Percentiles rank a stretch among this genome's conserved stretches.
Conservation (phyloP, 306 rosid genomes). For the Pachyrhizus erosus region DNA sequence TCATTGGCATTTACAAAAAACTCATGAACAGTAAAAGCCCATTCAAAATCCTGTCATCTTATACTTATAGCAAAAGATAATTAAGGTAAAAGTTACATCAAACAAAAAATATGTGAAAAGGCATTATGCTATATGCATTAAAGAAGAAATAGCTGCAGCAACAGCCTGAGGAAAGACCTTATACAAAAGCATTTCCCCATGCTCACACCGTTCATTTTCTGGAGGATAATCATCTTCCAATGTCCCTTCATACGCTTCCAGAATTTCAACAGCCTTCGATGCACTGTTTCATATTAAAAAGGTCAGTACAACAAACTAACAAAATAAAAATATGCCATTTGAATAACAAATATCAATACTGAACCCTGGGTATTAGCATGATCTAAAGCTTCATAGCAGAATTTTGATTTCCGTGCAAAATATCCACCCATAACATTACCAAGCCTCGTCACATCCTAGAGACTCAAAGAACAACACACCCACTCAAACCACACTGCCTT, state of each 20-base stretch:
- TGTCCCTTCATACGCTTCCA: constrained; percentile 98
- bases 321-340: constrained; percentile 26
- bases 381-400: too few species aligned
- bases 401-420: too few species aligned
- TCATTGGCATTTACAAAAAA: constrained; percentile 9
- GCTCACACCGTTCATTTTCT: constrained; percentile 89
- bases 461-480: too few species aligned
- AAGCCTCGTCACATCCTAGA: too few species aligned
- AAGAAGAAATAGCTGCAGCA: constrained; percentile 33
- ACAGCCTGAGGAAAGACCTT: constrained; percentile 63
- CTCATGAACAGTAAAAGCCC: neutral
- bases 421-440: too few species aligned
- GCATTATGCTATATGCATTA: constrained; percentile 19
- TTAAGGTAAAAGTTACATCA: constrained; percentile 6
- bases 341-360: constrained; percentile 7
- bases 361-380: neutral
- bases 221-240: constrained; percentile 97
- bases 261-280: constrained; percentile 88
- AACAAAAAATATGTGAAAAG: constrained; percentile 13
- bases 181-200: constrained; percentile 93
- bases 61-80: constrained; percentile 18
- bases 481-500: too few species aligned
- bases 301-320: constrained; percentile 30
- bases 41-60: neutral
- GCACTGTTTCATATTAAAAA: constrained; percentile 57